phyloP scores from a whole-genome alignment of 2,329 filamentous ascomycete species.

The Diaporthe vexans region DNA sequence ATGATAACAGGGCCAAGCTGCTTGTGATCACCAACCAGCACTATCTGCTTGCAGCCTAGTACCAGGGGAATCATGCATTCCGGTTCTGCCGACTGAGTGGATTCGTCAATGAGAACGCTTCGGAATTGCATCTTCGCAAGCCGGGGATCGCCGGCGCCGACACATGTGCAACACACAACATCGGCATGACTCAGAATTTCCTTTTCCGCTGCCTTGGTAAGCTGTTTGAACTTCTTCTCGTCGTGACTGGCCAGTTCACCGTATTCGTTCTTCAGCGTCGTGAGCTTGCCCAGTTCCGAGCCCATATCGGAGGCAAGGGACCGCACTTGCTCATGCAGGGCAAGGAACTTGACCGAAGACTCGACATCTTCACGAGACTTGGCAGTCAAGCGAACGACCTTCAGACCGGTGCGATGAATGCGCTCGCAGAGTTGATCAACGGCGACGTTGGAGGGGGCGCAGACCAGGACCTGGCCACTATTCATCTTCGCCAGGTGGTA shows the following conservation, averaged over 20 bases:
- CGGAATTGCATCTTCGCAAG: conserved; percentile 98
- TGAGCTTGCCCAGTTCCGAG: conserved; percentile 90
- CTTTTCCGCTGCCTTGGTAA: conserved; percentile 92
- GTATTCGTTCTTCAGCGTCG: conserved; percentile 90
- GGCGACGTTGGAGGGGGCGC: conserved; percentile 97
- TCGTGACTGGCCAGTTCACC: conserved; percentile 95
- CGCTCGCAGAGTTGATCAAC: conserved; percentile 98
- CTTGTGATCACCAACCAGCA: conserved; percentile 98
- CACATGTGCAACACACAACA: conserved; percentile 98
- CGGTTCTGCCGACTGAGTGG: conserved; percentile 96
- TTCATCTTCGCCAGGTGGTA: conserved; percentile 97
- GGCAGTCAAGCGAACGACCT: conserved; percentile 97
- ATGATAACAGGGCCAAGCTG: conserved; percentile 98
- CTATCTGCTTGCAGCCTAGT: conserved; percentile 97
- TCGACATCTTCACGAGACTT: conserved; percentile 99
- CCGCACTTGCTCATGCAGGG: conserved; percentile 95
- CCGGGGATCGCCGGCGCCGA: conserved; percentile 95
- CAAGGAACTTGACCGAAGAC: conserved; percentile 96
- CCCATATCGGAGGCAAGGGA: conserved; percentile 89
- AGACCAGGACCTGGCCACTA: conserved; percentile 93
- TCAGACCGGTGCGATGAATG: conserved; percentile 93
- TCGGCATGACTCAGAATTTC: conserved; percentile 96
- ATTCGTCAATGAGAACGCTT: conserved; percentile 97
- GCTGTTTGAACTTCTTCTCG: conserved; percentile 98
- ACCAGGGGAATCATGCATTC: conserved; percentile 99